These are phyloP conservation scores for Metarhizium humberi DNA, from an alignment of 2,329 filamentous ascomycete species.

Conservation along the genomic window DNA sequence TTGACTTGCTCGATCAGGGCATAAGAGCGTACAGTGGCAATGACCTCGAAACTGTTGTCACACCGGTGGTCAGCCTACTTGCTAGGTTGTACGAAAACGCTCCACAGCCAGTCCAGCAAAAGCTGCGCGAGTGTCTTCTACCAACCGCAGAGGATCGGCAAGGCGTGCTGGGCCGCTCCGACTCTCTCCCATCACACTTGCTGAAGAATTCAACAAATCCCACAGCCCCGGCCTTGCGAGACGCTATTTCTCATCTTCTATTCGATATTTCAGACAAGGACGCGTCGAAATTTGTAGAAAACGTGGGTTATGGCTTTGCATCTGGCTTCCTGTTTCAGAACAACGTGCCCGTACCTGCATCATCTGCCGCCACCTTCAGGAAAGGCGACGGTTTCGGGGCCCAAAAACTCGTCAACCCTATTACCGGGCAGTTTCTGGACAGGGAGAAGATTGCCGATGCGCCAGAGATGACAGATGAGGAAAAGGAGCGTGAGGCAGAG, in stretches of 20 bases:
- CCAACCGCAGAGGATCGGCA: constrained; percentile 70
- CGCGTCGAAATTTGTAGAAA: constrained; percentile 70
- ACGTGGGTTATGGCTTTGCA: constrained; percentile 91
- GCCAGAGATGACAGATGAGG: constrained; percentile 77
- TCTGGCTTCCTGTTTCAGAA: constrained; percentile 83
- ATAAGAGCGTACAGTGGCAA: constrained; percentile 53
- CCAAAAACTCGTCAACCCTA: constrained; percentile 57
- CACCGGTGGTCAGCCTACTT: constrained; percentile 67
- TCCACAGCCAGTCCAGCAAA: constrained; percentile 47
- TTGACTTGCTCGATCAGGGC: constrained; percentile 60
- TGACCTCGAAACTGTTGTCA: constrained; percentile 63
- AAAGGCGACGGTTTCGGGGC: constrained; percentile 18
- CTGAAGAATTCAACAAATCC: constrained; percentile 71
- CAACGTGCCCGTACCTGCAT: constrained; percentile 67
- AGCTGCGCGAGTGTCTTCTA: constrained; percentile 59
- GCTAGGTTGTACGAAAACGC: constrained; percentile 62
- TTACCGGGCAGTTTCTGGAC: constrained; percentile 77
- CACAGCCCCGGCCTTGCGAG: constrained; percentile 59
- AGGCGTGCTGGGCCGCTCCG: constrained; percentile 65
- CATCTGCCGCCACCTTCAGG: constrained; percentile 40
- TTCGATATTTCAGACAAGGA: constrained; percentile 83
- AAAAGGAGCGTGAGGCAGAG: constrained; percentile 89
- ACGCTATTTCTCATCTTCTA: constrained; percentile 67
- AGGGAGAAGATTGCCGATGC: constrained; percentile 49
- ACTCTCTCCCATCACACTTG: constrained; percentile 65